Evolutionary conservation across 306 rosid genomes (phyloP).

Genomic region (Lathyrus sativus): DNA sequence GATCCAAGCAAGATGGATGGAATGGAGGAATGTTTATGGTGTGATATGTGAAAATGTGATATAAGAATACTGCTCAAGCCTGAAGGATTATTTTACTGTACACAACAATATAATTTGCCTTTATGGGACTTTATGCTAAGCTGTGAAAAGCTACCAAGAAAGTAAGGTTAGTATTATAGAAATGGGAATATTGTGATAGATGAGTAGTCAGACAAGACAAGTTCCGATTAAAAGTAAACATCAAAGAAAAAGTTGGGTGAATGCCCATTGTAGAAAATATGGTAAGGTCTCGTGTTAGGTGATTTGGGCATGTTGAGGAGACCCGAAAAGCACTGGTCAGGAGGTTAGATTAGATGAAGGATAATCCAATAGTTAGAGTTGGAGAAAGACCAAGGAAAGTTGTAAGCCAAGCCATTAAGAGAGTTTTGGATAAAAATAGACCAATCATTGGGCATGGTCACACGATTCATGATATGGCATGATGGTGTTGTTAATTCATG

Average conservation of each 20-base stretch:
- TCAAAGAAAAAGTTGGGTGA: not conserved
- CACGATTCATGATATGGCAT: not conserved
- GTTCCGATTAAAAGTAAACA: not conserved
- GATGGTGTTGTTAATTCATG: conserved; percentile 3
- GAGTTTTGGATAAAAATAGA: conserved; percentile 17
- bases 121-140: not conserved
- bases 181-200: conserved; percentile 5
- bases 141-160: not conserved
- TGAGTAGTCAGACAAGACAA: not conserved
- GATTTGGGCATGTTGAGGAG: conserved; percentile 10
- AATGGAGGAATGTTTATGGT: not conserved
- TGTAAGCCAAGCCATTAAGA: conserved; percentile 11
- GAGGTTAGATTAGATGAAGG: conserved; percentile 3
- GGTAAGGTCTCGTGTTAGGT: not conserved
- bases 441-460: not conserved
- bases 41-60: conserved; percentile 15
- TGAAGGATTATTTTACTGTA: not conserved
- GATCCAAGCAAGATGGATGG: conserved; percentile 8
- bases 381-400: conserved; percentile 6
- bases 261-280: not conserved
- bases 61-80: not conserved
- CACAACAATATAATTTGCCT: not conserved
- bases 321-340: not conserved
- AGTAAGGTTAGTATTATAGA: conserved; percentile 4
- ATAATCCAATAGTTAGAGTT: conserved; percentile 11